Conservation (phyloP, 495 filamentous ascomycete genomes). For the Neurospora tetrasperma region DNA sequence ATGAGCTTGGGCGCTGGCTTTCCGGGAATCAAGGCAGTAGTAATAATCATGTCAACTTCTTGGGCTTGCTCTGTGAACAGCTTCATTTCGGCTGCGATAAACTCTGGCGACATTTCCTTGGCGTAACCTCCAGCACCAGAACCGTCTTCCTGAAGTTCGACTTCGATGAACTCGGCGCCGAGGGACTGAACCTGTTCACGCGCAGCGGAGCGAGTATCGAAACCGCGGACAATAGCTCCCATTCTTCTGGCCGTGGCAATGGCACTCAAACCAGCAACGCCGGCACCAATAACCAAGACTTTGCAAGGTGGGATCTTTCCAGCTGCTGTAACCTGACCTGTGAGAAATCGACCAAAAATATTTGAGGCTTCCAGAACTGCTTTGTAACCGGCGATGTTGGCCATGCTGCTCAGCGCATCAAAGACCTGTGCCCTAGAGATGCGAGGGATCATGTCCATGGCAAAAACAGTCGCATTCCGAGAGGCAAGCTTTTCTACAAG, state of each 20-base stretch:
- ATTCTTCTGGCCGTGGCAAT: conserved; percentile 70
- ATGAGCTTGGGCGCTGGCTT: conserved; percentile 67
- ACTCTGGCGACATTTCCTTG: conserved; percentile 83
- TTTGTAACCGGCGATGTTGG: conserved; percentile 82
- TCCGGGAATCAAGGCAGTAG: conserved; percentile 72
- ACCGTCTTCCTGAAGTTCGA: conserved; percentile 73
- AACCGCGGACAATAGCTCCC: conserved; percentile 76
- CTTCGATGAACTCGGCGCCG: conserved; percentile 75
- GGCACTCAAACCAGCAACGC: conserved; percentile 70
- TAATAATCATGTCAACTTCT: conserved; percentile 82
- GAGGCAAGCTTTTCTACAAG: conserved; percentile 57
- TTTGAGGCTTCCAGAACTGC: conserved; percentile 75
- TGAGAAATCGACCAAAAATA: conserved; percentile 70
- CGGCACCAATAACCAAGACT: conserved; percentile 72
- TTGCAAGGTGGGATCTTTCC: conserved; percentile 76
- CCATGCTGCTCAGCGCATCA: conserved; percentile 75
- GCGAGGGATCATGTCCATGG: conserved; percentile 77
- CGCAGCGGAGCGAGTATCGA: conserved; percentile 68
- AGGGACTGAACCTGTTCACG: conserved; percentile 78
- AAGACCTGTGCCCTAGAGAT: conserved; percentile 76
- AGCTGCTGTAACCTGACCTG: conserved; percentile 74
- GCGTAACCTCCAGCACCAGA: conserved; percentile 73
- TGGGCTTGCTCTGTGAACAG: conserved; percentile 70
- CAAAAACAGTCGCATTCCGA: conserved; percentile 56
- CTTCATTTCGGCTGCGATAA: conserved; percentile 81